phyloP scores from a whole-genome alignment of 2,329 filamentous ascomycete species.

The Penicillium decumbens region DNA sequence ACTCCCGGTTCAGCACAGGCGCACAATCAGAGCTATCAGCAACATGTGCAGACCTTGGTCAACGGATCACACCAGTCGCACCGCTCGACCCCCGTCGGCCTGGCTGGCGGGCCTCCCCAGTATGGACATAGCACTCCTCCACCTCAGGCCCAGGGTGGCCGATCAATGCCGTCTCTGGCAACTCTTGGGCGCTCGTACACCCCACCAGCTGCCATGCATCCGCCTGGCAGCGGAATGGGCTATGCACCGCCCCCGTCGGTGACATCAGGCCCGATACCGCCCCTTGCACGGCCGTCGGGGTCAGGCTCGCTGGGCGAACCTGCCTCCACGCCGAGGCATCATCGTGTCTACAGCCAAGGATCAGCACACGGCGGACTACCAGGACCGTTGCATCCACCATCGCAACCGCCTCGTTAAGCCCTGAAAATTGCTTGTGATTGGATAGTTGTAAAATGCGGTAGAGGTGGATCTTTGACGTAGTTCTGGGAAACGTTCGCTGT shows the following conservation, averaged over 20 bases:
- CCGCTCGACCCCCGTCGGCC: constrained; percentile 29
- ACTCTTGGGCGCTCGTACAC: constrained; percentile 38
- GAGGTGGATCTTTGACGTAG: too few relatives aligned
- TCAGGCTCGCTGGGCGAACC: constrained; percentile 24
- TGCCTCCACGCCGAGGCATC: constrained; percentile 27
- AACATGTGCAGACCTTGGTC: constrained; percentile 38
- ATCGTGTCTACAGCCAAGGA: constrained; percentile 39
- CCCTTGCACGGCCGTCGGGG: constrained; percentile 26
- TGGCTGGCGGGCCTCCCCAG: constrained; percentile 23
- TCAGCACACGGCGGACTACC: constrained; percentile 28
- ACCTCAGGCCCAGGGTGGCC: constrained; percentile 27
- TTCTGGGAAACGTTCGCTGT: background rate
- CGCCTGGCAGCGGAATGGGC: constrained; percentile 27
- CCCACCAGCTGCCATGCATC: constrained; percentile 35
- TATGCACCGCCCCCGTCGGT: constrained; percentile 29
- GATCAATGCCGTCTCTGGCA: constrained; percentile 26
- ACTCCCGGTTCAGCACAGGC: constrained; percentile 24
- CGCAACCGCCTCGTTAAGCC: constrained; percentile 24
- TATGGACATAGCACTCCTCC: constrained; percentile 37
- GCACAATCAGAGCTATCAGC: constrained; percentile 33
- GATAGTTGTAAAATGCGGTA: background rate
- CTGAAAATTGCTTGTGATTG: background rate
- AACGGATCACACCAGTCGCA: constrained; percentile 34
- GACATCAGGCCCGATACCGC: constrained; percentile 20
- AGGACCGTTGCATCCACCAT: constrained; percentile 25